Percentiles rank a stretch among this genome's conserved stretches.
Conservation (phyloP, 1,139 yeast genomes). For the Hyphopichia wangnamkhiaoensis region DNA sequence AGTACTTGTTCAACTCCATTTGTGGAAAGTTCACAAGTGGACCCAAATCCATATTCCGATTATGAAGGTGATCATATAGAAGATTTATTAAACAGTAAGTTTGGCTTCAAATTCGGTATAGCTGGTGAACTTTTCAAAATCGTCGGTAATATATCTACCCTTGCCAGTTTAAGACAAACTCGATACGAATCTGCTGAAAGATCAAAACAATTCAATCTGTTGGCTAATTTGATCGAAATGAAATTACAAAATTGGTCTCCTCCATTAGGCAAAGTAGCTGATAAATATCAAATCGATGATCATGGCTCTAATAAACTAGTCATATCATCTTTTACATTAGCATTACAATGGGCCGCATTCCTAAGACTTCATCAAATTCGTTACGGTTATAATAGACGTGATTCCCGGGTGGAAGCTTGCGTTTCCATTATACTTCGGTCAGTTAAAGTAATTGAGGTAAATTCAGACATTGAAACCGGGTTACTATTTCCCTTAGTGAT, state of each 20-base stretch:
- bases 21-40: constrained; percentile 11
- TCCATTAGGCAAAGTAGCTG: constrained; percentile 10
- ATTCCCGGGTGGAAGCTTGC: constrained; percentile 18
- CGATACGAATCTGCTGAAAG: constrained; percentile 14
- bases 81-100: constrained; percentile 17
- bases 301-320: constrained; percentile 7
- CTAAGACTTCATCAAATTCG: constrained; percentile 20
- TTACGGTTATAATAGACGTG: constrained; percentile 19
- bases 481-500: constrained; percentile 22
- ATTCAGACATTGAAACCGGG: constrained; percentile 19
- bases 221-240: constrained; percentile 21
- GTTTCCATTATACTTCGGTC: constrained; percentile 16
- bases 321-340: constrained; percentile 17
- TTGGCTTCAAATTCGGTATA: constrained; percentile 22
- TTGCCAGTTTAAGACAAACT: constrained; percentile 16
- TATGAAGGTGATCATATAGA: constrained; percentile 18
- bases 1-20: constrained; percentile 21
- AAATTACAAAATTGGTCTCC: constrained; percentile 21
- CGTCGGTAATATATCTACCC: constrained; percentile 22
- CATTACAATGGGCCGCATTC: constrained; percentile 24
- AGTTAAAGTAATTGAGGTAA: constrained; percentile 13
- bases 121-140: constrained; percentile 23
- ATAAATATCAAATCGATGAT: constrained; percentile 9
- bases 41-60: constrained; percentile 7
- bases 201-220: constrained; percentile 16